phyloP scores from a whole-genome alignment of 73 alveolate genomes.

The Paramecium sonneborni region DNA sequence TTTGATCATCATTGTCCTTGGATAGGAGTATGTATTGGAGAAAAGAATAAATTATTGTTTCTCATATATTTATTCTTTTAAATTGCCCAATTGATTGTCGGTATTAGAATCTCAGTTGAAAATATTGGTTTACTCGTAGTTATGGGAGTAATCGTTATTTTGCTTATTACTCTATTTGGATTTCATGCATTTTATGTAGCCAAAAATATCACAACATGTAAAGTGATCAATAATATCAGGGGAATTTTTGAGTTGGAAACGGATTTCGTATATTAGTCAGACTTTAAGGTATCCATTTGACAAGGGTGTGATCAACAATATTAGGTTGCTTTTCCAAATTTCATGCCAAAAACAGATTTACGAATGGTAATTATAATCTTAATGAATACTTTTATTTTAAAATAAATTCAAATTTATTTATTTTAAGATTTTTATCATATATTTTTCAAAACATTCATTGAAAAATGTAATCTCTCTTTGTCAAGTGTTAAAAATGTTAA shows the following conservation, averaged over 20 bases:
- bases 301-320: background rate
- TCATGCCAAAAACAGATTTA: background rate
- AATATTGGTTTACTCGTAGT: background rate
- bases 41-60: conserved; percentile 69
- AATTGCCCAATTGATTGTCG: background rate
- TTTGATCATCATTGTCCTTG: conserved; percentile 98
- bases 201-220: conserved; percentile 43
- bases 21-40: conserved; percentile 94
- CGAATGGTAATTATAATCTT: conserved; percentile 27
- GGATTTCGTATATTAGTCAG: background rate
- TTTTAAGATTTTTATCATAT: background rate
- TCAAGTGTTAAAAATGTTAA: conserved; percentile 43
- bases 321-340: background rate
- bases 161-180: background rate
- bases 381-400: background rate
- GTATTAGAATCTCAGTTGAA: background rate
- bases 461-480: conserved; percentile 50
- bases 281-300: conserved; percentile 13
- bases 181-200: conserved; percentile 8
- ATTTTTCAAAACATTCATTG: background rate
- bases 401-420: background rate
- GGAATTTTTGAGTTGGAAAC: conserved; percentile 40
- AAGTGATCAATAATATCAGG: conserved; percentile 1
- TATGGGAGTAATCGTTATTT: background rate
- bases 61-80: background rate